Evolutionary conservation across 495 filamentous ascomycete genomes (phyloP).

Genomic region (Coniosporium apollinis): DNA sequence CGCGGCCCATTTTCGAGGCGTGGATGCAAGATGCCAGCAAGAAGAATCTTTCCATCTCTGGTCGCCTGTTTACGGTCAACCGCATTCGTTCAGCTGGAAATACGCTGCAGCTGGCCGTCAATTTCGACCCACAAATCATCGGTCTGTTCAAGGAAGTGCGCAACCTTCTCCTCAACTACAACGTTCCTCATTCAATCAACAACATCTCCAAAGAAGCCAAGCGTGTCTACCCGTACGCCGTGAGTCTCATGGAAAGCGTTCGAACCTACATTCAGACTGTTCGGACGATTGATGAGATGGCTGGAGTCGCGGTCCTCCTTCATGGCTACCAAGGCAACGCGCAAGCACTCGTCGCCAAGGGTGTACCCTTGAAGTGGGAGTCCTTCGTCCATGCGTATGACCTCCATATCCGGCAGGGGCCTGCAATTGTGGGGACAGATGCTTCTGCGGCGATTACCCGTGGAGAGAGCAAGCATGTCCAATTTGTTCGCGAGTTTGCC

Average conservation of each 20-base stretch:
- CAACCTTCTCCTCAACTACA: slow-evolving; percentile 75
- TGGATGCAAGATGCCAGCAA: slow-evolving; percentile 83
- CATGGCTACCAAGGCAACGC: slow-evolving; percentile 83
- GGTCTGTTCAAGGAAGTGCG: slow-evolving; percentile 97
- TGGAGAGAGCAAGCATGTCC: slow-evolving; percentile 80
- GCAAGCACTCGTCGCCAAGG: slow-evolving; percentile 63
- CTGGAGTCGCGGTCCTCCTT: slow-evolving; percentile 68
- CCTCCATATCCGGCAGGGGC: slow-evolving; percentile 60
- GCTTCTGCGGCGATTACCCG: slow-evolving; percentile 23
- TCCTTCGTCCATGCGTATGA: slow-evolving; percentile 95
- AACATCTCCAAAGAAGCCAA: slow-evolving; percentile 95
- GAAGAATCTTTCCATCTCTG: slow-evolving; percentile 75
- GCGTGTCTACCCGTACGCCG: slow-evolving; percentile 90
- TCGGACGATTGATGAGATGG: slow-evolving; percentile 63
- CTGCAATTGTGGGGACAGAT: slow-evolving; percentile 18
- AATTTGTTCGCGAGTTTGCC: slow-evolving; percentile 89
- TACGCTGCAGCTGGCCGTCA: slow-evolving; percentile 70
- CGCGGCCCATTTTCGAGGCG: slow-evolving; percentile 77
- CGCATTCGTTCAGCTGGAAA: slow-evolving; percentile 78
- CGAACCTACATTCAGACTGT: slow-evolving; percentile 77
- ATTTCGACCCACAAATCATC: slow-evolving; percentile 94
- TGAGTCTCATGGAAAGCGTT: slow-evolving; percentile 95
- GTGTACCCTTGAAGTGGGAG: slow-evolving; percentile 83
- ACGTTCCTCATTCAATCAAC: slow-evolving; percentile 82
- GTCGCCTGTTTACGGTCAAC: slow-evolving; percentile 76